Conservation (phyloP, 208 protist species). For the Trypanosoma cruzi region DNA sequence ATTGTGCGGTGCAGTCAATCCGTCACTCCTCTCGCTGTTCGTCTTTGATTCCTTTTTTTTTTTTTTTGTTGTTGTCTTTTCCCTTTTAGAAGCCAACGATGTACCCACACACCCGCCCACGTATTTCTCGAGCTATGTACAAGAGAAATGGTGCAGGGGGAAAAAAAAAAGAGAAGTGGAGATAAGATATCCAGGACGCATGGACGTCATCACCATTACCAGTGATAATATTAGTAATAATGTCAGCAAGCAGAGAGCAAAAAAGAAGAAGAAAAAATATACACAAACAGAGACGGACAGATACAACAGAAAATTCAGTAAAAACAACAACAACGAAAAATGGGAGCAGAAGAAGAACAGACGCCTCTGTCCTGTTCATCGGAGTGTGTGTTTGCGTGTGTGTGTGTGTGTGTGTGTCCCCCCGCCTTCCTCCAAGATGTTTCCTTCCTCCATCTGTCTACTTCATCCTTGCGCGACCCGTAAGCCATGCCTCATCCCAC, state of each 20-base stretch:
- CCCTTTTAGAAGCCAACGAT: neutral
- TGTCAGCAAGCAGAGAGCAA: no score
- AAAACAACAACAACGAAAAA: no score
- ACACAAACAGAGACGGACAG: no score
- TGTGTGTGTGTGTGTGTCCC: no score
- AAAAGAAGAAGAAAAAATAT: no score
- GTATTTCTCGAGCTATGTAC: neutral
- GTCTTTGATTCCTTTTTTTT: neutral
- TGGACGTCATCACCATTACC: no score
- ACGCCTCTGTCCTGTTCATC: no score
- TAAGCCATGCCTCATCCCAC: conserved; percentile 93
- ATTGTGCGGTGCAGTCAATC: neutral
- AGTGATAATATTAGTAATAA: no score
- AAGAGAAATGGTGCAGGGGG: neutral
- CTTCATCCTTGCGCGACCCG: conserved; percentile 88
- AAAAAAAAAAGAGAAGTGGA: neutral
- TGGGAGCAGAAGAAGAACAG: no score
- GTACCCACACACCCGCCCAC: neutral
- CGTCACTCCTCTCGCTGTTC: neutral
- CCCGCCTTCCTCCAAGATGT: neutral
- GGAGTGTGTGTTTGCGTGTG: no score
- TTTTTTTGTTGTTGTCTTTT: neutral
- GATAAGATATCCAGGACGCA: no score
- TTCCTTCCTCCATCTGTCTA: conserved; percentile 28
- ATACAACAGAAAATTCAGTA: no score